Evolutionary conservation across 1,139 yeast species (phyloP), one percentile per base, ranked within the genome.

Genomic region (Pichia cactophila): DNA sequence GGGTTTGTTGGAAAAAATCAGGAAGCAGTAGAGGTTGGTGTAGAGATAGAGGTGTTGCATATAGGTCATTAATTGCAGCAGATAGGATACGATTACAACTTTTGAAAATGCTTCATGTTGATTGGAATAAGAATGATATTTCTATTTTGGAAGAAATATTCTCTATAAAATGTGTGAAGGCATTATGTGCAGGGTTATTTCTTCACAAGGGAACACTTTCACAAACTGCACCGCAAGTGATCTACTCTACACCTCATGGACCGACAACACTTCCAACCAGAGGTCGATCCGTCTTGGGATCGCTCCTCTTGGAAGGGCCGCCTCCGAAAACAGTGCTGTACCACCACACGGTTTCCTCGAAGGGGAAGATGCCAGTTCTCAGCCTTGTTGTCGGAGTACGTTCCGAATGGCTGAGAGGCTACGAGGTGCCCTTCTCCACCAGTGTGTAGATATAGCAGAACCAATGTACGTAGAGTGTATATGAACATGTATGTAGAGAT

Each of bases 21-120:
- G 23, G 23, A 16, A 16, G 39, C 16, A 36, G 39, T 0, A 71
- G 71, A 42, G 79, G 80, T 50, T 92, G 98, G 98, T 90, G 97
- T 57, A 80, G 78, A 56, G 97, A 89, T 58, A 81, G 87, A 60
- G 88, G 78, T 61, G 61, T 92, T 4, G 97, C 92, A 62, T 77
- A 77, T 65, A 81, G 83, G 62, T 79, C 95, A 0, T 65, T 92
- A 58, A 70, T 71, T 40, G 69, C 96, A 41, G 92, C 84, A 0
- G 69, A 83, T 47, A 86, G 83, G 53, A 83, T 90, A 2, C 73
- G 89, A 35, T 80, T 78, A 29, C 98, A 92, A 44, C 66, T 92
- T 20, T 73, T 71, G n/a, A 31, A 31, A n/a, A 31, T 31, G 35
- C 35, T 31, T 11, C 35, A 31, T 14, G 35, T 31, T 31, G 35